Evolutionary conservation across 2,329 filamentous ascomycete genomes (phyloP).

Genomic region (Pseudogymnoascus sp.): DNA sequence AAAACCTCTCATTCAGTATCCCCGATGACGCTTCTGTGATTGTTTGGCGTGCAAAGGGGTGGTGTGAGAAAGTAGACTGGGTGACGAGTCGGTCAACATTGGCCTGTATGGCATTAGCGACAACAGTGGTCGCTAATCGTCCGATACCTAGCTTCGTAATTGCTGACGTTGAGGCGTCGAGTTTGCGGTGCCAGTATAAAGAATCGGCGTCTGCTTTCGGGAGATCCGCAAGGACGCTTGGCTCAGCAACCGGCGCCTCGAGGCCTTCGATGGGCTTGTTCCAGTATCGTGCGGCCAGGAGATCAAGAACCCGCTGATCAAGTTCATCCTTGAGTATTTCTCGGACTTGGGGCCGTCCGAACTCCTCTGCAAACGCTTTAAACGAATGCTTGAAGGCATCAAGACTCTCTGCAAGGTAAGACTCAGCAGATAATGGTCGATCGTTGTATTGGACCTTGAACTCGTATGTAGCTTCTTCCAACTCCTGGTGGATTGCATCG

Average conservation of each 20-base stretch:
- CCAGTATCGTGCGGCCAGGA: slow-evolving; percentile 92
- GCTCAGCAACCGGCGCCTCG: slow-evolving; percentile 54
- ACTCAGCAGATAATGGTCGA: slow-evolving; percentile 85
- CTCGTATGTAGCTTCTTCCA: slow-evolving; percentile 95
- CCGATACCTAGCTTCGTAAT: slow-evolving; percentile 93
- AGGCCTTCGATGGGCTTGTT: slow-evolving; percentile 89
- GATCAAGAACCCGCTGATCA: slow-evolving; percentile 88
- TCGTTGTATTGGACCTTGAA: slow-evolving; percentile 99
- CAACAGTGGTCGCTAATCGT: slow-evolving; percentile 81
- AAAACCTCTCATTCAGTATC: slow-evolving; percentile 89
- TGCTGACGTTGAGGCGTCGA: slow-evolving; percentile 83
- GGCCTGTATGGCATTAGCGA: slow-evolving; percentile 76
- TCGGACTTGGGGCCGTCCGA: slow-evolving; percentile 82
- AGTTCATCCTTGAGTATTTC: slow-evolving; percentile 85
- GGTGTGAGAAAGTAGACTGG: slow-evolving; percentile 75
- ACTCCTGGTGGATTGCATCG: slow-evolving; percentile 86
- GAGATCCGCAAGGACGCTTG: slow-evolving; percentile 65
- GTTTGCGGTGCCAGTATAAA: slow-evolving; percentile 85
- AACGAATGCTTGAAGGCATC: slow-evolving; percentile 98
- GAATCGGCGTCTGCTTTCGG: slow-evolving; percentile 80
- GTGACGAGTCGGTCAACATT: slow-evolving; percentile 72
- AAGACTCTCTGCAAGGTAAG: slow-evolving; percentile 88
- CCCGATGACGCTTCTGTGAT: slow-evolving; percentile 84
- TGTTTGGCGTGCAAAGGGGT: slow-evolving; percentile 87
- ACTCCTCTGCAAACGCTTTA: slow-evolving; percentile 83